Evolutionary conservation across 73 alveolate species (phyloP).

Genomic region (Tetrahymena borealis): DNA sequence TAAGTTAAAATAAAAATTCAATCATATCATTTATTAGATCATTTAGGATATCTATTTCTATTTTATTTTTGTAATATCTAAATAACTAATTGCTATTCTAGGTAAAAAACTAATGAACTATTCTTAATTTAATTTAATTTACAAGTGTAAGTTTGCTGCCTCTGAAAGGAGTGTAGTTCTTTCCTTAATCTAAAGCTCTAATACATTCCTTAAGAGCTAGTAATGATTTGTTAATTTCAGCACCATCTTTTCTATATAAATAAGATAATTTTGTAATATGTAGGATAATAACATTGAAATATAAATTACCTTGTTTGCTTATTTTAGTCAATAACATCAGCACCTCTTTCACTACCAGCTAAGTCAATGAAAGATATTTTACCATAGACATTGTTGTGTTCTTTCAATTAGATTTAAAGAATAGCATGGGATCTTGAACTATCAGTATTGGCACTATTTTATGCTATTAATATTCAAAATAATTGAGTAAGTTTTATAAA

Average conservation of each 20-base stretch:
- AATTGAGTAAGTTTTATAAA: background rate
- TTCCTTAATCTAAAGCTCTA: constrained; percentile 97
- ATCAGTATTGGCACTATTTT: constrained; percentile 50
- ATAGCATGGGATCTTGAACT: constrained; percentile 61
- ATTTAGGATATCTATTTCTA: background rate
- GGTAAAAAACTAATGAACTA: too few species aligned
- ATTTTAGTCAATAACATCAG: constrained; percentile 94
- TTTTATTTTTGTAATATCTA: too few species aligned
- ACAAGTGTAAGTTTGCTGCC: constrained; percentile 95
- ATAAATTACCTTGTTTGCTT: constrained; percentile 82
- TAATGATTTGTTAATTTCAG: constrained; percentile 98
- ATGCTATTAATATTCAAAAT: background rate
- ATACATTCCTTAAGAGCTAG: constrained; percentile 99
- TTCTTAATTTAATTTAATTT: background rate
- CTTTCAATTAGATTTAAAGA: constrained; percentile 32
- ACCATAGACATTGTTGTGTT: constrained; percentile 33
- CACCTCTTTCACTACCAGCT: constrained; percentile 99
- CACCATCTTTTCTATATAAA: constrained; percentile 82
- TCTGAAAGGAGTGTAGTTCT: constrained; percentile 98
- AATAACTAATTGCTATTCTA: too few species aligned
- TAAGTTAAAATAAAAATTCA: background rate
- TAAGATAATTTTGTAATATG: background rate
- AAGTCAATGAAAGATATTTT: constrained; percentile 86
- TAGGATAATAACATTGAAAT: background rate
- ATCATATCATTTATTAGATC: background rate